These are phyloP conservation scores for Rhodotorula sp. DNA, from an alignment of 1,284 basidiomycete species.

Conservation along the genomic window DNA sequence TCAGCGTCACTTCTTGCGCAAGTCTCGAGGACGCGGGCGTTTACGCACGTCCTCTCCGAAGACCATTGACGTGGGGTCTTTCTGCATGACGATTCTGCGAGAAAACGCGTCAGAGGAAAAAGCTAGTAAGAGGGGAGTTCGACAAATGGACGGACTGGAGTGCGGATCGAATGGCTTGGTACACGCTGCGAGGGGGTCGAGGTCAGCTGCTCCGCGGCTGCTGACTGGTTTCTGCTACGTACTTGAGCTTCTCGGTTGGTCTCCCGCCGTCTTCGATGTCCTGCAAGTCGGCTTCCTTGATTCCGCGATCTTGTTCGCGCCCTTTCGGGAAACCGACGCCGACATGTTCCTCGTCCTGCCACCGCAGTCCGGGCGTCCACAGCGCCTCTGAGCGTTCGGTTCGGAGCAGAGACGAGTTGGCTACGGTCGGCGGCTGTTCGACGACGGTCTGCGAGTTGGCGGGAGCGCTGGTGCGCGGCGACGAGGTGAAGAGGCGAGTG, in stretches of 20 bases:
- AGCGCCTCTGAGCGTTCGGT: conserved; percentile 26
- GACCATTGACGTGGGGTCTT: conserved; percentile 80
- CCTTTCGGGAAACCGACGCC: conserved; percentile 7
- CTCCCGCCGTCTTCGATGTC: conserved; percentile 28
- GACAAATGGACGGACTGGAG: conserved; percentile 19
- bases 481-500: conserved; percentile 1
- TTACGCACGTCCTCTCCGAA: conserved; percentile 89
- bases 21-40: too few relatives aligned
- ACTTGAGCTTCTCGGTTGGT: conserved; percentile 36
- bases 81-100: conserved; percentile 69
- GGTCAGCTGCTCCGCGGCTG: neutral
- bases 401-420: conserved; percentile 26
- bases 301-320: neutral
- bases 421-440: conserved; percentile 28
- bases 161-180: conserved; percentile 36
- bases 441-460: conserved; percentile 16
- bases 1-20: neutral
- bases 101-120: neutral
- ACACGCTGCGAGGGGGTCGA: conserved; percentile 18
- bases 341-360: conserved; percentile 33
- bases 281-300: conserved; percentile 22
- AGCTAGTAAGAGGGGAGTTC: too few relatives aligned
- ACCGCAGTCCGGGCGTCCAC: conserved; percentile 29
- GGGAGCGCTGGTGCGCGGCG: conserved; percentile 2
- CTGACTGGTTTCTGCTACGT: neutral